Conservation (phyloP, 371 early-diverging fungal genomes). For the Blakeslea trispora region DNA sequence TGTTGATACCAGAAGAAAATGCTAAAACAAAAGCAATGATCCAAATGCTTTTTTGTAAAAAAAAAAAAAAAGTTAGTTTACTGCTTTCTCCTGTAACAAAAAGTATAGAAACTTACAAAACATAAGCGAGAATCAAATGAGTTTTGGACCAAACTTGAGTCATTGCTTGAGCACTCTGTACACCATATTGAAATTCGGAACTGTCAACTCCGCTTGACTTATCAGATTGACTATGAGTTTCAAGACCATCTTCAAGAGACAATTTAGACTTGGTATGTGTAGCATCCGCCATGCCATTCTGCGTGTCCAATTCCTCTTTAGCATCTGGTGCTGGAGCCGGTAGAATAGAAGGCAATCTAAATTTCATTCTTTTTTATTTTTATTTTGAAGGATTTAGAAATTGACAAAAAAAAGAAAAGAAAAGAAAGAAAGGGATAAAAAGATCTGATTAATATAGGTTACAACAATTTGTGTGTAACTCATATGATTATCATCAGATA, state of each 20-base stretch:
- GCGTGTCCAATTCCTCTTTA: neutral
- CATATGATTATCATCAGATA: no score
- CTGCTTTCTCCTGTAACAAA: no score
- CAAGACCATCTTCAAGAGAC: neutral
- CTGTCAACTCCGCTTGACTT: neutral
- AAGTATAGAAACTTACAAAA: slow-evolving; percentile 7
- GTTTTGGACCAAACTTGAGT: slow-evolving; percentile 17
- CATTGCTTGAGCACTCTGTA: slow-evolving; percentile 5
- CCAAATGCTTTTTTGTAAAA: slow-evolving; percentile 12
- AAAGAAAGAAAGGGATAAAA: no score
- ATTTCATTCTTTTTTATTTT: slow-evolving; percentile 8
- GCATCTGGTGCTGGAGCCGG: slow-evolving; percentile 3
- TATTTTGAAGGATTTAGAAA: no score
- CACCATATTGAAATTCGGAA: slow-evolving; percentile 13
- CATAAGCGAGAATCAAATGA: slow-evolving; percentile 16
- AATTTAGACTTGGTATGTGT: neutral
- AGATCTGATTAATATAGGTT: no score
- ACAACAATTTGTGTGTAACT: no score
- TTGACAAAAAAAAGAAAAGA: no score
- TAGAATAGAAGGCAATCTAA: slow-evolving; percentile 6
- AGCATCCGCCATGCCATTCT: neutral
- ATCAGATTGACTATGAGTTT: neutral
- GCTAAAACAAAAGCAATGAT: slow-evolving; percentile 17
- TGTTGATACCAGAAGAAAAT: slow-evolving; percentile 16
- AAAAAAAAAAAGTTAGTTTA: neutral